A percentile compares a stretch with the other conserved stretches of the same genome.
Conservation (phyloP, 495 filamentous ascomycete species). For the Antarctomyces pellizariae region DNA sequence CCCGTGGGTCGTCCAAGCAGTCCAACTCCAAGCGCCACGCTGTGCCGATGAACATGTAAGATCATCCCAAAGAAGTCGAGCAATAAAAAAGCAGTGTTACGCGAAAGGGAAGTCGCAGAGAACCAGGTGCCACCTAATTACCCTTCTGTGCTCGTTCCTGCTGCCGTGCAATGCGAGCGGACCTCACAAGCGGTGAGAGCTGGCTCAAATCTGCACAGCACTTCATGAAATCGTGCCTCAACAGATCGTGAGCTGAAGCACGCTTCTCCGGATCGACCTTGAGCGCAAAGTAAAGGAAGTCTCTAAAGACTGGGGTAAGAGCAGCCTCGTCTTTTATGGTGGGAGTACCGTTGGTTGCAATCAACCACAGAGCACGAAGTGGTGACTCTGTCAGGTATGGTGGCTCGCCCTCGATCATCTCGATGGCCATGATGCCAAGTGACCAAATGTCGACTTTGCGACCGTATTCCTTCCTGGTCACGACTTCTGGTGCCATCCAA, state of each 20-base stretch:
- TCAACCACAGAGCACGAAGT: constrained; percentile 78
- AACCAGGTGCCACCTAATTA: not conserved
- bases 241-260: constrained; percentile 76
- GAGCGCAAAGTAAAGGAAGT: constrained; percentile 74
- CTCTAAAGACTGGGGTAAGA: constrained; percentile 56
- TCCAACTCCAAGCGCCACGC: too few species aligned
- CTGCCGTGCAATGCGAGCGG: constrained; percentile 58
- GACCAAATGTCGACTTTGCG: constrained; percentile 98
- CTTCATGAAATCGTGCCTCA: constrained; percentile 93
- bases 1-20: too few species aligned
- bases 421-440: constrained; percentile 98
- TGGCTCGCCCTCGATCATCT: constrained; percentile 98
- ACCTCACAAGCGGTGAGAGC: constrained; percentile 57
- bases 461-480: constrained; percentile 92
- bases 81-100: too few species aligned
- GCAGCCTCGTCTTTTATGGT: constrained; percentile 81
- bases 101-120: too few species aligned
- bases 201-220: constrained; percentile 38
- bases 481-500: constrained; percentile 98
- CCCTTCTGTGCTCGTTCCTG: constrained; percentile 47
- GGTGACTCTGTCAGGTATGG: constrained; percentile 92
- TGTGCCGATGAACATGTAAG: too few species aligned
- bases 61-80: too few species aligned
- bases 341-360: constrained; percentile 92
- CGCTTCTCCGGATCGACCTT: constrained; percentile 95